phyloP scores from a whole-genome alignment of 2,329 filamentous ascomycete species.

The Microcyclospora pomicola region DNA sequence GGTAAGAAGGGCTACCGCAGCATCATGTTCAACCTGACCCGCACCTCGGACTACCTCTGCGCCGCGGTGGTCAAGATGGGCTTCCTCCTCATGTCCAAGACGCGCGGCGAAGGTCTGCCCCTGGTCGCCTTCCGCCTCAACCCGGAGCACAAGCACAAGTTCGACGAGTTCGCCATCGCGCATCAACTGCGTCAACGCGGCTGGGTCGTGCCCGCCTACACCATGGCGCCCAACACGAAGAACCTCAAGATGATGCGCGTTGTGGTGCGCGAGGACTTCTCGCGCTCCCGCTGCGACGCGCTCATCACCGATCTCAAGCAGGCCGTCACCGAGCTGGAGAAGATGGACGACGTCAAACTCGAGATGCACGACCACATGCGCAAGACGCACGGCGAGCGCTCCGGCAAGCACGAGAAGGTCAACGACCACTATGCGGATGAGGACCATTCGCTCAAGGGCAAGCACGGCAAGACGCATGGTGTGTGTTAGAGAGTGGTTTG shows the following conservation, averaged over 20 bases:
- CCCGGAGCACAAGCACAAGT: constrained; percentile 38
- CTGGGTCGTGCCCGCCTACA: constrained; percentile 93
- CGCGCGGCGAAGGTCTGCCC: constrained; percentile 63
- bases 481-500: constrained; percentile 47
- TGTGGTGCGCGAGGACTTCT: constrained; percentile 88
- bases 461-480: constrained; percentile 79
- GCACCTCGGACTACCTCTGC: constrained; percentile 76
- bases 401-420: constrained; percentile 21
- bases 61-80: constrained; percentile 58
- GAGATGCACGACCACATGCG: constrained; percentile 47
- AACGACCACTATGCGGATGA: constrained; percentile 49
- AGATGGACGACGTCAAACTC: constrained; percentile 60
- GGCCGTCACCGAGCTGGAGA: constrained; percentile 54
- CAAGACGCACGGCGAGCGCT: constrained; percentile 10
- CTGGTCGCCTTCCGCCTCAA: constrained; percentile 79
- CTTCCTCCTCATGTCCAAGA: constrained; percentile 80
- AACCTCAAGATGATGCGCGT: constrained; percentile 82
- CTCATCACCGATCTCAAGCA: constrained; percentile 68
- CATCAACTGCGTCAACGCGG: constrained; percentile 75
- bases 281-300: constrained; percentile 63
- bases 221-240: constrained; percentile 81
- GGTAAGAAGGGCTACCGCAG: constrained; percentile 82
- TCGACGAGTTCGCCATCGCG: constrained; percentile 47
- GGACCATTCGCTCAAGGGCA: constrained; percentile 76
- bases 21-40: constrained; percentile 90